These are phyloP conservation scores for Suillus placidus DNA, from an alignment of 768 basidiomycete genomes.

Conservation along the genomic window DNA sequence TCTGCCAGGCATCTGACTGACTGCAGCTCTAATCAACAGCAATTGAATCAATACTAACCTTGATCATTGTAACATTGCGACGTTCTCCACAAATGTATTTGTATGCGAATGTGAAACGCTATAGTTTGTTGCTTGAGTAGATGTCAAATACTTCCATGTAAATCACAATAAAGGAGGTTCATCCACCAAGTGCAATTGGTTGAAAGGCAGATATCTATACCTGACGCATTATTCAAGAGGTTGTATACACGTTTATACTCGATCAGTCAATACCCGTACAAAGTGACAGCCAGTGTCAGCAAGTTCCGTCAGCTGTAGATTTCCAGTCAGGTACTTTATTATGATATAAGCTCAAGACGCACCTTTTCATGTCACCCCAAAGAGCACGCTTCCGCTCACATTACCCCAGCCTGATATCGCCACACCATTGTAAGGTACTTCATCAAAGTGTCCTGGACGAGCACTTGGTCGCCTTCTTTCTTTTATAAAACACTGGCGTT, in stretches of 20 bases:
- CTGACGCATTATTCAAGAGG: constrained; percentile 20
- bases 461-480: too few relatives aligned
- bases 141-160: too few relatives aligned
- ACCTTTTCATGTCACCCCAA: constrained; percentile 97
- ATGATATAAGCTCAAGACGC: constrained; percentile 21
- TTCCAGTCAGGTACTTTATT: constrained; percentile 5
- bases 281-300: constrained; percentile 92
- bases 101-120: neutral
- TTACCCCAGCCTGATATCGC: constrained; percentile 62
- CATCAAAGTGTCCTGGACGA: constrained; percentile 78
- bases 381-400: constrained; percentile 62
- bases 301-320: constrained; percentile 83
- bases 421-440: constrained; percentile 98
- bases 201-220: neutral
- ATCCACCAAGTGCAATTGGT: too few relatives aligned
- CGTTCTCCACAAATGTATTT: neutral
- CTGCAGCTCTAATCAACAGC: neutral
- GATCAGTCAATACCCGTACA: constrained; percentile 81
- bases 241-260: constrained; percentile 24
- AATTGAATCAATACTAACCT: neutral
- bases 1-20: neutral
- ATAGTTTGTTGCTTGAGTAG: too few relatives aligned
- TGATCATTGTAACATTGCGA: neutral
- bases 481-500: too few relatives aligned
- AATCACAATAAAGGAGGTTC: too few relatives aligned